Percentiles rank a stretch among this genome's conserved stretches.
Evolutionary conservation across 2,329 filamentous ascomycete genomes (phyloP).

Genomic region (Proliferodiscus dingleyae): DNA sequence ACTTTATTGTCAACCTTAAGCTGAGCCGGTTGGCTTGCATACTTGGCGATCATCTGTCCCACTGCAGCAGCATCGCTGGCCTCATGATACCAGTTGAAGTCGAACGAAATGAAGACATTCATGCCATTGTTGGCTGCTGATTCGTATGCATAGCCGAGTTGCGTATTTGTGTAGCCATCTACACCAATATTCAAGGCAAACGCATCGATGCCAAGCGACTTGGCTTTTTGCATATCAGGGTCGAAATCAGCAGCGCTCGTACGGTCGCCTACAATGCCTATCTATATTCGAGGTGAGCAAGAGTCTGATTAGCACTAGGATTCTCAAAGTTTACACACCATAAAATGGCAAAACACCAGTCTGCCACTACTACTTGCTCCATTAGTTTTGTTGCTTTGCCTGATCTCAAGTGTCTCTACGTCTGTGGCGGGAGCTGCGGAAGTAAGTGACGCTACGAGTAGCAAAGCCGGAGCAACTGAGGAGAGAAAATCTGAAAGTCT

Average conservation of each 20-base stretch:
- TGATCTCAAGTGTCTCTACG: background rate
- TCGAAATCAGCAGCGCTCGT: constrained; percentile 17
- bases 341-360: constrained; percentile 21
- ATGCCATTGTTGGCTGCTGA: constrained; percentile 25
- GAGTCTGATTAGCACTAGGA: background rate
- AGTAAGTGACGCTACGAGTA: background rate
- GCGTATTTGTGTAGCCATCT: constrained; percentile 27
- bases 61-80: constrained; percentile 18
- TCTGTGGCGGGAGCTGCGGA: background rate
- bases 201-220: constrained; percentile 32
- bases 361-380: constrained; percentile 5
- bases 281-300: constrained; percentile 8
- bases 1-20: constrained; percentile 31
- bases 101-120: constrained; percentile 33
- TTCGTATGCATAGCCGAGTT: constrained; percentile 29
- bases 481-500: background rate
- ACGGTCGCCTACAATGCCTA: constrained; percentile 20
- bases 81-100: constrained; percentile 23
- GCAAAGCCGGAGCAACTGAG: background rate
- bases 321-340: constrained; percentile 6
- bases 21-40: constrained; percentile 31
- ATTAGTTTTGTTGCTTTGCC: no score
- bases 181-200: constrained; percentile 33
- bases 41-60: constrained; percentile 25
- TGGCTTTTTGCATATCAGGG: constrained; percentile 21